Percentiles rank a stretch among this genome's conserved stretches.
These are phyloP conservation scores for Calonectria multiphialidica DNA, from an alignment of 2,329 filamentous ascomycete genomes.

Conservation along the genomic window DNA sequence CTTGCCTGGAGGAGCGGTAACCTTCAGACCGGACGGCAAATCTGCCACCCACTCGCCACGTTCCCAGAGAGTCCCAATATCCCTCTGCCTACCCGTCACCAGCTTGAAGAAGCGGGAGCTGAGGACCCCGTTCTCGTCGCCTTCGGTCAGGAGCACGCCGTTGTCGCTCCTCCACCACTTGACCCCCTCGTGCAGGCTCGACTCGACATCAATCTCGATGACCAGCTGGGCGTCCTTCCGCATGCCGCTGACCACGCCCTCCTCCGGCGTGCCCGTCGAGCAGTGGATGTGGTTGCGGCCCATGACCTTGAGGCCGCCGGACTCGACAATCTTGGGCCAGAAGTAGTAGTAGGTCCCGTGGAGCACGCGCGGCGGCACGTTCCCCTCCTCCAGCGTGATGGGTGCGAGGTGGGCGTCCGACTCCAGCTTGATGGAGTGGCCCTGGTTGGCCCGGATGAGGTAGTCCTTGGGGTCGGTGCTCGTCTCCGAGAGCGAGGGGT, in stretches of 20 bases:
- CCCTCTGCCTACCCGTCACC: constrained; percentile 72
- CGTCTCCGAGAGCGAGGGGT: constrained; percentile 36
- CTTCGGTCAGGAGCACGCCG: constrained; percentile 78
- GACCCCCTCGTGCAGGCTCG: constrained; percentile 72
- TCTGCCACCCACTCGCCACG: constrained; percentile 76
- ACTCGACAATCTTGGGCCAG: constrained; percentile 80
- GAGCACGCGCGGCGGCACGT: constrained; percentile 76
- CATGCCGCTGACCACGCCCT: constrained; percentile 82
- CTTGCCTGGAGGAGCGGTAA: constrained; percentile 62
- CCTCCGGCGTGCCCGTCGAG: constrained; percentile 76
- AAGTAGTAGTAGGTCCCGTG: constrained; percentile 91
- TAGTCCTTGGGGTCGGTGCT: constrained; percentile 72
- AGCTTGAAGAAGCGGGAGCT: constrained; percentile 76
- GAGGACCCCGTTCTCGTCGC: constrained; percentile 70
- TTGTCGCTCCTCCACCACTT: constrained; percentile 86
- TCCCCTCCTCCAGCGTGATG: constrained; percentile 69
- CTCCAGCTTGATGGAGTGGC: constrained; percentile 85
- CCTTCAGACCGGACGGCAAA: constrained; percentile 71
- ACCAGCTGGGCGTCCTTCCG: constrained; percentile 80
- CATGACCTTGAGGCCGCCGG: constrained; percentile 86
- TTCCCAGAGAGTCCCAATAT: constrained; percentile 76
- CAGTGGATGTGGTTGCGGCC: constrained; percentile 91
- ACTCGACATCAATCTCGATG: constrained; percentile 80
- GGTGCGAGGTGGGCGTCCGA: constrained; percentile 78
- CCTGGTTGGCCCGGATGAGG: constrained; percentile 95